These are phyloP conservation scores for Pseudozyma pruni DNA, from an alignment of 1,284 basidiomycete genomes.

Conservation along the genomic window DNA sequence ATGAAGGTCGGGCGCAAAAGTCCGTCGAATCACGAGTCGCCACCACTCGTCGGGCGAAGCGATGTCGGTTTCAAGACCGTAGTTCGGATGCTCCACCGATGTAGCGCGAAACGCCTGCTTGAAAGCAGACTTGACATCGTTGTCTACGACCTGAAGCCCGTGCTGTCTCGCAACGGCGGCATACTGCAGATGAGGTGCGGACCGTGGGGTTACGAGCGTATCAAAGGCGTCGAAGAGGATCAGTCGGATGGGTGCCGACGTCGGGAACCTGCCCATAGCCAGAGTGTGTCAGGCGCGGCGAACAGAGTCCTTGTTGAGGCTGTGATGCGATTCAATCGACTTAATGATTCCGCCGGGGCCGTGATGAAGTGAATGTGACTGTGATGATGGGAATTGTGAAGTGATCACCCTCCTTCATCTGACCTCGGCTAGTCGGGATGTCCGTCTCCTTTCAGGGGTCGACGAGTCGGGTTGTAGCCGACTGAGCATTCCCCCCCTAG, in stretches of 20 bases:
- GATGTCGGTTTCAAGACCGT: conserved; percentile 40
- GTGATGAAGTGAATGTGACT: too few species aligned
- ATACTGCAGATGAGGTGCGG: conserved; percentile 51
- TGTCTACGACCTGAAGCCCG: conserved; percentile 19
- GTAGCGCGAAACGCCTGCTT: conserved; percentile 43
- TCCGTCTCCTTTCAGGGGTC: too few species aligned
- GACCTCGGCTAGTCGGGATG: too few species aligned
- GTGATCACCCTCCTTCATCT: too few species aligned
- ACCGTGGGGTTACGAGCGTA: conserved; percentile 41
- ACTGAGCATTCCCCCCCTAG: too few species aligned
- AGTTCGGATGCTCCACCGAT: conserved; percentile 38
- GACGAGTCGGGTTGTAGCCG: too few species aligned
- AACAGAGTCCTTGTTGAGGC: background rate
- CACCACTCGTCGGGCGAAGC: conserved; percentile 52
- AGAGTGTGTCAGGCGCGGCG: background rate
- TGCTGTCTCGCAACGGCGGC: conserved; percentile 27
- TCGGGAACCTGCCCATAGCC: conserved; percentile 16
- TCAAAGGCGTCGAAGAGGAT: conserved; percentile 58
- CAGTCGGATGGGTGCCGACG: conserved; percentile 23
- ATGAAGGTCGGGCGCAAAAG: conserved; percentile 29
- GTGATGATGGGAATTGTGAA: too few species aligned
- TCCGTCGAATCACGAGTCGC: conserved; percentile 43
- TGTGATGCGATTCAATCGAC: background rate
- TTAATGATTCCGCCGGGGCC: too few species aligned
- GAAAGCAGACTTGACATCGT: conserved; percentile 35